Evolutionary conservation across 1,139 yeast species (phyloP).

Genomic region (Yamadazyma epiphylla): DNA sequence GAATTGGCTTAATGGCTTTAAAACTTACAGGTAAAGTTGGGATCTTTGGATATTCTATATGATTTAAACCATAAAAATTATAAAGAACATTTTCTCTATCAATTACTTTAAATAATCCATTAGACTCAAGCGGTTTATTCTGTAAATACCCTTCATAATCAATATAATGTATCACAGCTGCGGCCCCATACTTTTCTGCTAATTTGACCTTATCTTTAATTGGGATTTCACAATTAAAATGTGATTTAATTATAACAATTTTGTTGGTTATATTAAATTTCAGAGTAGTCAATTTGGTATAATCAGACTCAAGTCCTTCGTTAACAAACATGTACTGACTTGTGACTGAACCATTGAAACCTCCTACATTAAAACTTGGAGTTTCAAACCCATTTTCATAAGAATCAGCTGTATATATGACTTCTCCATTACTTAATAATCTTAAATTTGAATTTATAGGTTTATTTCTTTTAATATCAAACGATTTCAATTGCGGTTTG

Average conservation of each 20-base stretch:
- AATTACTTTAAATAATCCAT: constrained; percentile 14
- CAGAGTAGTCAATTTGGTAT: constrained; percentile 16
- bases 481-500: constrained; percentile 16
- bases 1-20: constrained; percentile 27
- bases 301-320: constrained; percentile 29
- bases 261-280: constrained; percentile 20
- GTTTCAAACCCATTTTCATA: constrained; percentile 26
- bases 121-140: constrained; percentile 7
- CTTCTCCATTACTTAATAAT: constrained; percentile 20
- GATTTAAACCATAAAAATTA: constrained; percentile 7
- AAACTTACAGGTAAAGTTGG: constrained; percentile 37
- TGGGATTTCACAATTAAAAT: constrained; percentile 9
- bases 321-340: constrained; percentile 29
- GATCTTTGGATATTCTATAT: constrained; percentile 15
- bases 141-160: constrained; percentile 12
- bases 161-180: constrained; percentile 25
- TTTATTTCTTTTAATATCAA: constrained; percentile 15
- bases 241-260: constrained; percentile 28
- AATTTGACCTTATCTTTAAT: constrained; percentile 24
- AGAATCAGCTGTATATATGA: constrained; percentile 24
- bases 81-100: constrained; percentile 19
- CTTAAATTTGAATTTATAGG: constrained; percentile 24
- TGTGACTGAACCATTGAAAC: constrained; percentile 22
- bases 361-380: constrained; percentile 35
- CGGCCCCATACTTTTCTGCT: constrained; percentile 27